Evolutionary conservation across 768 basidiomycete genomes (phyloP), one percentile per base, ranked within the genome.

Genomic region (Omphalotus guepiniiformis): DNA sequence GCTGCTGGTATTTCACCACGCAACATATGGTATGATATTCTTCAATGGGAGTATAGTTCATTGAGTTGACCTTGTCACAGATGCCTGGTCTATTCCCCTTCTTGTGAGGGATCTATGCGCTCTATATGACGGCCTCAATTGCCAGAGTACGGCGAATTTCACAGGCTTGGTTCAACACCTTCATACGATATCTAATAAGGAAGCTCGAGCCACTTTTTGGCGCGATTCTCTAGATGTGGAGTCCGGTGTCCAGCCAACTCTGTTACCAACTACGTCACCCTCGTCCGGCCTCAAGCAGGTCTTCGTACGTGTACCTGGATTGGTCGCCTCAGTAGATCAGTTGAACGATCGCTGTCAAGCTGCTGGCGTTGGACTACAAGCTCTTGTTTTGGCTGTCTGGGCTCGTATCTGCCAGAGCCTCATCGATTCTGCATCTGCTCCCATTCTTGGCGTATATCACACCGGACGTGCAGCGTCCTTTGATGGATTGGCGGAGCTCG

Each of bases 61-160:
- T n/a, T 4, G 16, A 11, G 15, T 27, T 46, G 3, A 39, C 23
- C 15, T 40, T 28, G 37, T 48, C 25, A 18, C 38, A 48, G 47
- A 48, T 48, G 47, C 47, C n/a, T 48, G 47, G 46, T 47, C 46
- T 3, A 34, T 47, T 18, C 46, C 46, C 8, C 46, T 26, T n/a
- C 28, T 48, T 8, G 39, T 48, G 9, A 12, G 34, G 27, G 47
- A 48, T 41, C 30, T 48, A n/a, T 40, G 25, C 18, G 36, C 47
- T 9, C 32, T 48, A 18, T 48, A 48, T 16, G 38, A 48, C 26
- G 35, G 39, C 11, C 13, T 18, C 9, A 25, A 39, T 2, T 41
- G 47, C 39, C 39, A 48, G 39, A 48, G 47, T 25, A 30, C 13
- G 27, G 12, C n/a, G 7, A 48, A 27, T 23, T 41, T 48, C 27